These are phyloP conservation scores for Calocera viscosa DNA, from an alignment of 768 basidiomycete genomes.

Conservation along the genomic window DNA sequence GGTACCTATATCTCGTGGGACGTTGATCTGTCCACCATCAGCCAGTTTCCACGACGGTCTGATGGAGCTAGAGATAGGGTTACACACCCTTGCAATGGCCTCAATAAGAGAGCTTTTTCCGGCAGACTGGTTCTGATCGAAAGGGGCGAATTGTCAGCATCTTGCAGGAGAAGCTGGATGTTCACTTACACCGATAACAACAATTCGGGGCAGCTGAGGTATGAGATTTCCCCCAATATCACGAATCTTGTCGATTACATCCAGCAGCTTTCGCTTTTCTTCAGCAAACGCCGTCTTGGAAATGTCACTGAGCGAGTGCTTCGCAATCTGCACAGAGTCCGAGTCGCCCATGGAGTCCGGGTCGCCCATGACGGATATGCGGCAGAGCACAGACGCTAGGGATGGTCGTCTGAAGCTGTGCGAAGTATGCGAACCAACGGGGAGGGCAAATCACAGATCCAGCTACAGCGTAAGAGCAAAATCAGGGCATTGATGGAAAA, in stretches of 20 bases:
- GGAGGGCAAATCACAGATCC: too few relatives aligned
- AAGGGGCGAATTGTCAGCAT: not conserved
- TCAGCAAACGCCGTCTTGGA: not conserved
- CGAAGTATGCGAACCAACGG: too few relatives aligned
- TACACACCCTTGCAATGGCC: conserved; percentile 39
- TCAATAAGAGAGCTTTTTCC: conserved; percentile 72
- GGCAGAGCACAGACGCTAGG: too few relatives aligned
- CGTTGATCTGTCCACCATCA: conserved; percentile 38
- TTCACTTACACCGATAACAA: conserved; percentile 44
- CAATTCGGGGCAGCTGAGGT: conserved; percentile 49
- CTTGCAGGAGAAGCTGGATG: not conserved
- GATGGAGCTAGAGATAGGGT: not conserved
- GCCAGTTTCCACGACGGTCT: not conserved
- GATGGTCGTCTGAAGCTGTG: too few relatives aligned
- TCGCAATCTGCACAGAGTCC: not conserved
- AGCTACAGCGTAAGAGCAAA: too few relatives aligned
- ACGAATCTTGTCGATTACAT: not conserved
- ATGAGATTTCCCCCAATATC: not conserved
- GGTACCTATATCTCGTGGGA: conserved; percentile 60
- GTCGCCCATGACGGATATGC: too few relatives aligned
- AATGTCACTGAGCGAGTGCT: not conserved
- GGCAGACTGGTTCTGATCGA: conserved; percentile 42
- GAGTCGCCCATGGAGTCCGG: not conserved
- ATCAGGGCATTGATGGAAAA: too few relatives aligned
- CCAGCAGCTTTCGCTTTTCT: not conserved